Evolutionary conservation across 768 basidiomycete genomes (phyloP), one percentile per base, ranked within the genome.

Genomic region (Cyclocybe aegerita): DNA sequence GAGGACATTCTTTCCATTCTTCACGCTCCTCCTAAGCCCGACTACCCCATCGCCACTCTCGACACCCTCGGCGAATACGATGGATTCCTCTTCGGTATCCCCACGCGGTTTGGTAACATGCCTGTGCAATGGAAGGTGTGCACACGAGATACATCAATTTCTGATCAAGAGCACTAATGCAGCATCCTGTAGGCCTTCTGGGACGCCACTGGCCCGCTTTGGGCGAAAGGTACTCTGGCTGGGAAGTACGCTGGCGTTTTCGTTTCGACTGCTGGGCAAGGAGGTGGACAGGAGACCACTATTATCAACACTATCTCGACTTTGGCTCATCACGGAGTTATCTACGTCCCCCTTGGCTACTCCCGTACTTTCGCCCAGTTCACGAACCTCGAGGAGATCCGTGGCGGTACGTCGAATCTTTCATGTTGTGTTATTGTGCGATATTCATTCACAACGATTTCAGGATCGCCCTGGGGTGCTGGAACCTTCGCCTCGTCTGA

Each of bases 401-500:
- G 78, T 49, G 86, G 86, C 54, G 84, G 85, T 83, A 64, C 16
- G 78, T 69, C 12, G 3, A 2, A 5, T 39, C 49, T 33, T 16
- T 3, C 46, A 7, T 39, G 37, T 14, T 4, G 16, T 11, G 29
- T 43, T 11, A 12, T 40, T 17, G 5, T 5, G 43, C 8, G 42
- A 14, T 37, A 30, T n/a, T 36, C 8, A 30, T 34, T 15, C 10
- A 23, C 57, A 2, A 39, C 31, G 36, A 3, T 23, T 44, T 31
- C 48, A 85, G 88, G 88, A 39, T 85, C 86, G 14, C 79, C 91
- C 0, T 94, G 85, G 81, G 91, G 91, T 56, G 83, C 88, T n/a
- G 89, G 86, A 40, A 86, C 86, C 31, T 72, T 80, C 57, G 74
- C 85, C 9, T 75, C 72, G 39, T 61, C 67, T 7, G 75, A 78